Conservation (phyloP, 2,329 filamentous ascomycete species). For the Podosphaera xanthii region DNA sequence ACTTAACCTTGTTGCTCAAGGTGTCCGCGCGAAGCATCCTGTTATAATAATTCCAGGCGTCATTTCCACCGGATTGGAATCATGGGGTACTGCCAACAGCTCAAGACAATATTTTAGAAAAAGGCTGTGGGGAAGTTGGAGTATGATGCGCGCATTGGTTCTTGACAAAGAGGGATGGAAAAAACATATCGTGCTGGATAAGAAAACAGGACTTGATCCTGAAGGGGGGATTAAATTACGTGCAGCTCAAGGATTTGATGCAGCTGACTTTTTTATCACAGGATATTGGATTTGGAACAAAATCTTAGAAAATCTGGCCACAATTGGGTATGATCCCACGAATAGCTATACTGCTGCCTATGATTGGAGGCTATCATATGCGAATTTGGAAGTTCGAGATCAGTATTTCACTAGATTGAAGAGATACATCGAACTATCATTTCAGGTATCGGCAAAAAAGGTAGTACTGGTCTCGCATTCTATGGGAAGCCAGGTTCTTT, state of each 20-base stretch:
- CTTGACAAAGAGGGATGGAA: conserved; percentile 91
- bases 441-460: conserved; percentile 52
- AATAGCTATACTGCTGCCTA: conserved; percentile 50
- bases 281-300: conserved; percentile 95
- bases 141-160: conserved; percentile 89
- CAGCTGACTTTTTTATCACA: conserved; percentile 81
- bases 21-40: conserved; percentile 60
- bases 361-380: conserved; percentile 83
- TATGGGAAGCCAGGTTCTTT: conserved; percentile 90
- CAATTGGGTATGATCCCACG: conserved; percentile 81
- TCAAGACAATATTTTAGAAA: conserved; percentile 87
- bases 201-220: conserved; percentile 72
- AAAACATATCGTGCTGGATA: conserved; percentile 89
- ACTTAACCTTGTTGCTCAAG: conserved; percentile 57
- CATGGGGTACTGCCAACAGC: conserved; percentile 72
- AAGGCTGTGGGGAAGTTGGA: conserved; percentile 93
- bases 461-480: conserved; percentile 77
- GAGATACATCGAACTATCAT: conserved; percentile 67
- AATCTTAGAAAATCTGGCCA: conserved; percentile 88
- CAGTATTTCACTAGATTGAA: conserved; percentile 87
- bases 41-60: conserved; percentile 96
- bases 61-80: conserved; percentile 90
- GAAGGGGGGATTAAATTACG: conserved; percentile 63
- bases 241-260: conserved; percentile 89
- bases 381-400: conserved; percentile 72